A percentile compares a stretch with the other conserved stretches of the same genome.
Evolutionary conservation across 2,329 filamentous ascomycete species (phyloP).

Genomic region (Apiospora malaysiana): DNA sequence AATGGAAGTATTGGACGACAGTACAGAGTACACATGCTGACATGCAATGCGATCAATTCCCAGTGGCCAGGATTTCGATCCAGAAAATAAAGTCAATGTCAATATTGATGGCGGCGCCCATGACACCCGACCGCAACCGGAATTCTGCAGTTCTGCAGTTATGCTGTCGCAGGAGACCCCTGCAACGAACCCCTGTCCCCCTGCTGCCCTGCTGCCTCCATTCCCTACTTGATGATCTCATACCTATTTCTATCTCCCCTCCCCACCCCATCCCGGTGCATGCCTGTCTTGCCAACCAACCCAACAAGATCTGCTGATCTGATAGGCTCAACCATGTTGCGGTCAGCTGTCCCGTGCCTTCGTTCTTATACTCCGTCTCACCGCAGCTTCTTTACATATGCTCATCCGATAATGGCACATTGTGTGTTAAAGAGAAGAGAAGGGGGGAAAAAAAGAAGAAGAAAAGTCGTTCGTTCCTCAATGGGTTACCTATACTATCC

Average conservation of each 20-base stretch:
- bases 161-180: background rate
- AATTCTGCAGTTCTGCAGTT: background rate
- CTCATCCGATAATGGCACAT: background rate
- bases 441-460: background rate
- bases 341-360: background rate
- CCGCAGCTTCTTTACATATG: background rate
- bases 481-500: background rate
- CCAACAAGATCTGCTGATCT: constrained; percentile 2
- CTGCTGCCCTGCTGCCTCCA: background rate
- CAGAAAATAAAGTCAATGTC: constrained; percentile 10
- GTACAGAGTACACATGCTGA: background rate
- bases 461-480: background rate
- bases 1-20: background rate
- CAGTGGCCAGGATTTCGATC: background rate
- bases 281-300: background rate
- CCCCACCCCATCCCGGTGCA: background rate
- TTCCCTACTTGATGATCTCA: constrained; percentile 1
- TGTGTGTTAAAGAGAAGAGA: background rate
- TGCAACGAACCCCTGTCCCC: background rate
- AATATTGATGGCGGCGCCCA: background rate
- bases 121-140: background rate
- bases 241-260: background rate
- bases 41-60: background rate
- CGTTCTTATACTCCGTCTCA: constrained; percentile 8
- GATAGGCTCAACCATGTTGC: background rate